phyloP scores from a whole-genome alignment of 345 rosid genomes.

The Eucalyptus urophylla region DNA sequence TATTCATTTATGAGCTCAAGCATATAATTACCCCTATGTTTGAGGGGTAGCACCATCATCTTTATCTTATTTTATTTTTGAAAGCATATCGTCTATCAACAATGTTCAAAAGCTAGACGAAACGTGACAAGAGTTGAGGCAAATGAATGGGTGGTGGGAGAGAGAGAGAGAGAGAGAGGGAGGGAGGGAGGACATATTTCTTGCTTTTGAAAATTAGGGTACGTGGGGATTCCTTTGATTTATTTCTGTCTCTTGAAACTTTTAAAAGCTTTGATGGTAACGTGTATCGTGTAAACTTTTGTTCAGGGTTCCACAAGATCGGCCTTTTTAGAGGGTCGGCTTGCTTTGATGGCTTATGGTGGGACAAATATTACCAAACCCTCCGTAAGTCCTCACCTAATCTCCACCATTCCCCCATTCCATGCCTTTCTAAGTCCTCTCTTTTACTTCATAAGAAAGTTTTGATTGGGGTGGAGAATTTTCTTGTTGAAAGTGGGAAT shows the following conservation, averaged over 20 bases:
- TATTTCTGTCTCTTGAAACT: not conserved
- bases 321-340: not conserved
- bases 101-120: not conserved
- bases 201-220: not conserved
- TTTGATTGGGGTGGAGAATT: not conserved
- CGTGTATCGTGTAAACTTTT: not conserved
- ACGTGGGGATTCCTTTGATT: not conserved
- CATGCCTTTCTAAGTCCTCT: not conserved
- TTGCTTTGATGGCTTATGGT: not conserved
- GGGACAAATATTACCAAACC: not conserved
- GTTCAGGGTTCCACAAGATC: not conserved
- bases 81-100: not conserved
- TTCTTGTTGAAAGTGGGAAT: not conserved
- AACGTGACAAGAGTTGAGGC: constrained; percentile 12
- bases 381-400: not conserved
- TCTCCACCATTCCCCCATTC: not conserved
- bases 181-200: not conserved
- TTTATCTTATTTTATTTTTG: not conserved
- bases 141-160: not conserved
- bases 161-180: not conserved
- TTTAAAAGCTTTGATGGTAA: not conserved
- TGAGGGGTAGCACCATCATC: not conserved
- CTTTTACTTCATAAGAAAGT: not conserved
- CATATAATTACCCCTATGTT: not conserved
- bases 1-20: not conserved